Evolutionary conservation across 2,329 filamentous ascomycete species (phyloP).

Genomic region (Penicillium sumatraense): DNA sequence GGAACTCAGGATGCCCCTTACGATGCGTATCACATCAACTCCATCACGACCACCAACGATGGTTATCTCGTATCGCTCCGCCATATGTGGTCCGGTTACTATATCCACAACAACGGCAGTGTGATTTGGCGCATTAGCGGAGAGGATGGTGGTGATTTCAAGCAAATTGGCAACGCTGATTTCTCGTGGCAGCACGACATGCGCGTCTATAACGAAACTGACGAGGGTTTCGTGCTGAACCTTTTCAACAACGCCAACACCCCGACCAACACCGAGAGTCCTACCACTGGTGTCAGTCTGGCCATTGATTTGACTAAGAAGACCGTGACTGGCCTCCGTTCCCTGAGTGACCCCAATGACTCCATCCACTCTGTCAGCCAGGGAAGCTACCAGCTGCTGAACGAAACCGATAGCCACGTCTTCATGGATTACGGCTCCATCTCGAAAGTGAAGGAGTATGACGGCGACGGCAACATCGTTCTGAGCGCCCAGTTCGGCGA

Average conservation of each 20-base stretch:
- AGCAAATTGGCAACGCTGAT: not conserved
- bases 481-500: constrained; percentile 39
- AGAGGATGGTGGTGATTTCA: constrained; percentile 33
- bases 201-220: constrained; percentile 40
- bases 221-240: constrained; percentile 36
- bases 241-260: constrained; percentile 39
- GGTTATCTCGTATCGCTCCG: constrained; percentile 37
- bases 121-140: constrained; percentile 32
- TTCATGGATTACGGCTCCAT: constrained; percentile 43
- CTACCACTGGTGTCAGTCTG: constrained; percentile 27
- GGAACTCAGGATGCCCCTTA: constrained; percentile 29
- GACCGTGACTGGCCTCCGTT: constrained; percentile 24
- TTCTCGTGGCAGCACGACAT: constrained; percentile 44
- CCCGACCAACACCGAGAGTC: constrained; percentile 23
- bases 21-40: constrained; percentile 41
- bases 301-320: constrained; percentile 30
- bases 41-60: constrained; percentile 32
- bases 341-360: constrained; percentile 27
- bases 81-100: constrained; percentile 35
- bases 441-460: constrained; percentile 42
- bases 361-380: constrained; percentile 34
- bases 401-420: constrained; percentile 31
- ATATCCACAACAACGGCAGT: constrained; percentile 33
- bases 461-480: constrained; percentile 34
- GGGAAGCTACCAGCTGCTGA: constrained; percentile 33